These are phyloP conservation scores for Taiozyma onychis DNA, from an alignment of 1,139 yeast genomes.

Conservation along the genomic window DNA sequence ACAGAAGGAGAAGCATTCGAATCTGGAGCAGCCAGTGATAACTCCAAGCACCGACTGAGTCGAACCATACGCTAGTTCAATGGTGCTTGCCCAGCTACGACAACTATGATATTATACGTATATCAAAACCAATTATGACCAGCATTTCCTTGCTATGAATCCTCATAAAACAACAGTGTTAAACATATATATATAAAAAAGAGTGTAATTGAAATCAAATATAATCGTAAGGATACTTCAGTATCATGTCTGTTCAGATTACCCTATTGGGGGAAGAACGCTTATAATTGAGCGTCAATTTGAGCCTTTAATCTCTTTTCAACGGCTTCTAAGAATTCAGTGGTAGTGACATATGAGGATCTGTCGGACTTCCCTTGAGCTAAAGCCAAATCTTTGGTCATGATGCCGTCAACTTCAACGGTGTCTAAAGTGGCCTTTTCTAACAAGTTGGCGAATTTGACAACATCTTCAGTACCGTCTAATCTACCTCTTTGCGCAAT, in stretches of 20 bases:
- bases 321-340: conserved; percentile 86
- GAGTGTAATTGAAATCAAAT: not conserved
- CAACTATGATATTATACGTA: not conserved
- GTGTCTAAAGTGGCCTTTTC: conserved; percentile 85
- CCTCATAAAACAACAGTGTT: conserved; percentile 1
- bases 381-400: conserved; percentile 95
- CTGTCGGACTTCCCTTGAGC: conserved; percentile 83
- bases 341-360: conserved; percentile 76
- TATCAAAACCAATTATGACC: conserved; percentile 12
- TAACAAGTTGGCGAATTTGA: conserved; percentile 67
- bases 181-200: not conserved
- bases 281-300: conserved; percentile 3
- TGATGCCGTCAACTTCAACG: conserved; percentile 75
- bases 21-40: not conserved
- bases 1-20: not conserved
- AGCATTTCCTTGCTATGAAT: conserved; percentile 22
- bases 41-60: not conserved
- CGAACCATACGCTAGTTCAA: not conserved
- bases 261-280: not conserved
- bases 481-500: conserved; percentile 84
- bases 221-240: not conserved
- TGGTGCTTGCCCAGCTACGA: not conserved
- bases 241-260: not conserved
- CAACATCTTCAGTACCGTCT: conserved; percentile 80
- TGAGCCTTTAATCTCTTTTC: conserved; percentile 36